Conservation (phyloP, 306 rosid genomes). For the Acmispon strigosus region DNA sequence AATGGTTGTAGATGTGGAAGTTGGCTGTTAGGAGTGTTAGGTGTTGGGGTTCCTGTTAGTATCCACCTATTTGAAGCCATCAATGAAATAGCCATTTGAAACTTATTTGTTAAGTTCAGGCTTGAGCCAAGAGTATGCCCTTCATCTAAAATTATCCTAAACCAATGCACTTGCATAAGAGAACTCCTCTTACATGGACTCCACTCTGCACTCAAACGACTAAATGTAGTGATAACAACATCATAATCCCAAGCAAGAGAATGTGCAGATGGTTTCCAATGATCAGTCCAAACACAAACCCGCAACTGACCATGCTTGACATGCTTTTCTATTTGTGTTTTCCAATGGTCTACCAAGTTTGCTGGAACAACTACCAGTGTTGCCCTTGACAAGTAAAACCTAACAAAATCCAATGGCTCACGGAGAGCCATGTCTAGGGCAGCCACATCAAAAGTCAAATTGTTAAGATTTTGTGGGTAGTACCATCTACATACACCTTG, state of each 20-base stretch:
- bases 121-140: slow-evolving; percentile 99
- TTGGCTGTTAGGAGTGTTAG: slow-evolving; percentile 93
- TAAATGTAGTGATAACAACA: slow-evolving; percentile 88
- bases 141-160: slow-evolving; percentile 88
- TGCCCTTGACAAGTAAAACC: slow-evolving; percentile 86
- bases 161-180: slow-evolving; percentile 88
- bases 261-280: slow-evolving; percentile 73
- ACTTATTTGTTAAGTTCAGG: slow-evolving; percentile 78
- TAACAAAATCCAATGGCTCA: slow-evolving; percentile 67
- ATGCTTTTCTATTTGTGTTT: slow-evolving; percentile 85
- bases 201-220: slow-evolving; percentile 95
- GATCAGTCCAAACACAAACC: slow-evolving; percentile 68
- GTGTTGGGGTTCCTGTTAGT: slow-evolving; percentile 96
- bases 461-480: slow-evolving; percentile 69
- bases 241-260: slow-evolving; percentile 94
- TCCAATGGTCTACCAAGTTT: slow-evolving; percentile 88
- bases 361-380: slow-evolving; percentile 92
- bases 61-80: slow-evolving; percentile 91
- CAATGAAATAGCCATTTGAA: slow-evolving; percentile 97
- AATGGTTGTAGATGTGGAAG: slow-evolving; percentile 87
- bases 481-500: slow-evolving; percentile 64
- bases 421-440: slow-evolving; percentile 77
- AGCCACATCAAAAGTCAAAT: slow-evolving; percentile 75
- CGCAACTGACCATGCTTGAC: slow-evolving; percentile 67
- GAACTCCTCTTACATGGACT: slow-evolving; percentile 65